phyloP scores from a whole-genome alignment of 805 yeast species.

The Lipomyces japonicus region DNA sequence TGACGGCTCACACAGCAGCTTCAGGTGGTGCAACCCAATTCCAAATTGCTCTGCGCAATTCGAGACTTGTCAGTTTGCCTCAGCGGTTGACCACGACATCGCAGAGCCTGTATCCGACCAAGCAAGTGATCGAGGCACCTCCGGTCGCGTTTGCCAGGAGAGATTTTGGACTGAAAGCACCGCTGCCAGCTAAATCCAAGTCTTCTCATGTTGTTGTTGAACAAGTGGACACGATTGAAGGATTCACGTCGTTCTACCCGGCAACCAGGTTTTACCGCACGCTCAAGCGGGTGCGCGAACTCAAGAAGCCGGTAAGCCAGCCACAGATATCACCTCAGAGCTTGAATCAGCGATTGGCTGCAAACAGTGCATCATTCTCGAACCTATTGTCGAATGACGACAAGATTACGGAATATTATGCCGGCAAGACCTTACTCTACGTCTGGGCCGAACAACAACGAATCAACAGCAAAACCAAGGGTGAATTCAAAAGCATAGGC shows the following conservation, averaged over 20 bases:
- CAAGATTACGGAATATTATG: not conserved
- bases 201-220: slow-evolving; percentile 8
- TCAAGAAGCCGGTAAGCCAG: slow-evolving; percentile 5
- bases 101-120: slow-evolving; percentile 26
- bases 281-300: slow-evolving; percentile 11
- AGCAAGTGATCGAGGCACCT: slow-evolving; percentile 27
- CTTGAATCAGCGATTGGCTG: slow-evolving; percentile 1
- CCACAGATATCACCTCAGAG: not conserved
- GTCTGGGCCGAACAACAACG: not conserved
- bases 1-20: too few species aligned
- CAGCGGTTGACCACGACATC: slow-evolving; percentile 1
- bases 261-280: slow-evolving; percentile 9
- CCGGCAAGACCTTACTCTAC: not conserved
- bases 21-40: too few species aligned
- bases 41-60: slow-evolving; percentile 14
- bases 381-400: not conserved
- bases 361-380: slow-evolving; percentile 1
- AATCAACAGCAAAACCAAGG: not conserved
- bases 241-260: slow-evolving; percentile 14
- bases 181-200: slow-evolving; percentile 13
- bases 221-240: slow-evolving; percentile 18
- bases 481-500: not conserved
- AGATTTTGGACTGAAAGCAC: slow-evolving; percentile 29
- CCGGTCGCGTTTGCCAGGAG: slow-evolving; percentile 14
- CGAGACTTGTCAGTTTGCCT: slow-evolving; percentile 15